phyloP scores from a whole-genome alignment of 2,329 filamentous ascomycete species.

The Trichothecium sympodiale region DNA sequence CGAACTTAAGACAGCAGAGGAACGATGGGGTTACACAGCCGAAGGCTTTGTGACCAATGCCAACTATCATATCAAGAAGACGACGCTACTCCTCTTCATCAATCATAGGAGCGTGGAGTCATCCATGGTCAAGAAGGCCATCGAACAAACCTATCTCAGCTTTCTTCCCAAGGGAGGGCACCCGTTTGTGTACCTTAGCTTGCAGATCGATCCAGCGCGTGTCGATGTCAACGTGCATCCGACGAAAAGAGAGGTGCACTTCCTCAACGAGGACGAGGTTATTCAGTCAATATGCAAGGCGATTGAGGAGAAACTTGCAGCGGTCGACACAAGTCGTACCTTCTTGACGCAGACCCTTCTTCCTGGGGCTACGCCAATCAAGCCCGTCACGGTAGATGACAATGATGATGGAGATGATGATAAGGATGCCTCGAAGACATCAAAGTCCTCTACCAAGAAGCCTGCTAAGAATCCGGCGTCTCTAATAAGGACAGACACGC shows the following conservation, averaged over 20 bases:
- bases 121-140: slow-evolving; percentile 70
- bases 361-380: slow-evolving; percentile 41
- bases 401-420: slow-evolving; percentile 15
- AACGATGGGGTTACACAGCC: slow-evolving; percentile 74
- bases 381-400: slow-evolving; percentile 13
- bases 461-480: slow-evolving; percentile 49
- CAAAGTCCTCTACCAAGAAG: slow-evolving; percentile 24
- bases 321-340: slow-evolving; percentile 85
- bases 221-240: slow-evolving; percentile 98
- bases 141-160: slow-evolving; percentile 79
- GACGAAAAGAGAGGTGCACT: slow-evolving; percentile 93
- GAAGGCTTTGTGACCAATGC: slow-evolving; percentile 79
- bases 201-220: slow-evolving; percentile 83
- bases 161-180: slow-evolving; percentile 92
- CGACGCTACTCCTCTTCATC: slow-evolving; percentile 81
- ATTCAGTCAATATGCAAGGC: slow-evolving; percentile 74
- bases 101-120: slow-evolving; percentile 94
- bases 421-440: slow-evolving; percentile 19
- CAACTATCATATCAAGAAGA: slow-evolving; percentile 89
- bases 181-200: slow-evolving; percentile 83
- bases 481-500: slow-evolving; percentile 80
- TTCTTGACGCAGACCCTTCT: slow-evolving; percentile 91
- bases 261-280: slow-evolving; percentile 95
- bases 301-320: slow-evolving; percentile 66
- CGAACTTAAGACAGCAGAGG: slow-evolving; percentile 59